Evolutionary conservation across 23 red algal genomes (phyloP).

Genomic region (Gracilaria domingensis): DNA sequence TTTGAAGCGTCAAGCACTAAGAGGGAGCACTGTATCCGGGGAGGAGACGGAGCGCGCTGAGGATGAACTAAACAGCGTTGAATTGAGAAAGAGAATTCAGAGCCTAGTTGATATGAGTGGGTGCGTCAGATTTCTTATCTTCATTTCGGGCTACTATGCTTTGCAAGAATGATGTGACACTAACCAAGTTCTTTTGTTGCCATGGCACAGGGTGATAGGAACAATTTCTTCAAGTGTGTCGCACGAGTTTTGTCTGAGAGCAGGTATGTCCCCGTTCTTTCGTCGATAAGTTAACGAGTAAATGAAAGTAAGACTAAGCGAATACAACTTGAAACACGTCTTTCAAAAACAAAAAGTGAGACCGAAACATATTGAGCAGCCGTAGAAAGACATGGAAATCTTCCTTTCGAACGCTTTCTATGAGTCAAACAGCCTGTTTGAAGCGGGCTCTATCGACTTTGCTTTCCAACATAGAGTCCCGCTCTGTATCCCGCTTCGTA

Average conservation of each 20-base stretch:
- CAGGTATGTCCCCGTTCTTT: slow-evolving; percentile 16
- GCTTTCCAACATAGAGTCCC: slow-evolving; percentile 12
- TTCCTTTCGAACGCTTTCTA: background rate
- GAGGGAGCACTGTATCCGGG: no score
- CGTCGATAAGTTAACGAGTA: background rate
- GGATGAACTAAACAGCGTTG: background rate
- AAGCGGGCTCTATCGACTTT: background rate
- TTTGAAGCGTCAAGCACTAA: no score
- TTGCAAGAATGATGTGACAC: background rate
- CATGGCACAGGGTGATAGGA: background rate
- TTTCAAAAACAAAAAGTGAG: background rate
- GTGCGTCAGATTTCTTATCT: background rate
- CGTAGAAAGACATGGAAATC: no score
- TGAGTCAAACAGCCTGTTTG: background rate
- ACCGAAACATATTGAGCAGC: background rate
- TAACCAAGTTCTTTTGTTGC: background rate
- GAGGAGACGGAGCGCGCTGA: background rate
- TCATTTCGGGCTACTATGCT: background rate
- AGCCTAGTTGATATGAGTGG: slow-evolving; percentile 8
- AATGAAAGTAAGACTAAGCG: background rate
- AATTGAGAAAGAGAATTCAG: slow-evolving; percentile 33
- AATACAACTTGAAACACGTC: background rate
- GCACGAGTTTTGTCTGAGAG: slow-evolving; percentile 1
- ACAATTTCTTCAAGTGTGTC: background rate
- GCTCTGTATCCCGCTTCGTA: slow-evolving; percentile 70